Conservation (phyloP, 1,284 basidiomycete genomes). For the Apiotrichum mycotoxinovorans region DNA sequence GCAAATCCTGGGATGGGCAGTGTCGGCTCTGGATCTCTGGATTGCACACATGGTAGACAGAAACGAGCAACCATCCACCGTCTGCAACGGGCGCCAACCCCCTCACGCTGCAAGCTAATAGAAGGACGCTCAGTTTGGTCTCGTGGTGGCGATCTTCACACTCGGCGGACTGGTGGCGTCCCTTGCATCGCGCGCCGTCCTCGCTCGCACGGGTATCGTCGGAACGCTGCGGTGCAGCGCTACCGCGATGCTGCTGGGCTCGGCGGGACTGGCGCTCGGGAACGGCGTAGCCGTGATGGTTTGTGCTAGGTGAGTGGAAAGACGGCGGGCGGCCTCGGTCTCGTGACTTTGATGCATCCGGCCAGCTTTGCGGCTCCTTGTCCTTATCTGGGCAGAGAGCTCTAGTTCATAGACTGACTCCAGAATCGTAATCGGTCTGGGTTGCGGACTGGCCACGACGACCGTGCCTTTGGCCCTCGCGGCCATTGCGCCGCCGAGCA, state of each 20-base stretch:
- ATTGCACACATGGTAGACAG: too few relatives aligned
- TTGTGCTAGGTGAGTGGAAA: slow-evolving; percentile 33
- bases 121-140: slow-evolving; percentile 40
- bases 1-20: too few relatives aligned
- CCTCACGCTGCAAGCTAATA: too few relatives aligned
- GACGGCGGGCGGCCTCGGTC: too few relatives aligned
- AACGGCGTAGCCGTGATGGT: slow-evolving; percentile 26
- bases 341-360: neutral
- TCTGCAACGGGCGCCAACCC: too few relatives aligned
- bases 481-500: slow-evolving; percentile 48
- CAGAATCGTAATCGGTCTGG: slow-evolving; percentile 49
- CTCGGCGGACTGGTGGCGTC: slow-evolving; percentile 51
- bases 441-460: slow-evolving; percentile 50
- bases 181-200: slow-evolving; percentile 25
- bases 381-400: too few relatives aligned
- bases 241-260: slow-evolving; percentile 24
- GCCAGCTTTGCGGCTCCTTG: too few relatives aligned
- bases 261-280: slow-evolving; percentile 21
- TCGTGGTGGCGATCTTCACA: slow-evolving; percentile 51
- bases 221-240: slow-evolving; percentile 31
- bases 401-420: neutral
- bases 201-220: slow-evolving; percentile 22
- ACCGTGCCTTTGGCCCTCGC: slow-evolving; percentile 49
- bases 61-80: too few relatives aligned
- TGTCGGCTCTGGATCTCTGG: too few relatives aligned